Percentiles rank a stretch among this genome's conserved stretches.
Conservation (phyloP, 2,329 filamentous ascomycete genomes). For the Emydomyces testavorans region DNA sequence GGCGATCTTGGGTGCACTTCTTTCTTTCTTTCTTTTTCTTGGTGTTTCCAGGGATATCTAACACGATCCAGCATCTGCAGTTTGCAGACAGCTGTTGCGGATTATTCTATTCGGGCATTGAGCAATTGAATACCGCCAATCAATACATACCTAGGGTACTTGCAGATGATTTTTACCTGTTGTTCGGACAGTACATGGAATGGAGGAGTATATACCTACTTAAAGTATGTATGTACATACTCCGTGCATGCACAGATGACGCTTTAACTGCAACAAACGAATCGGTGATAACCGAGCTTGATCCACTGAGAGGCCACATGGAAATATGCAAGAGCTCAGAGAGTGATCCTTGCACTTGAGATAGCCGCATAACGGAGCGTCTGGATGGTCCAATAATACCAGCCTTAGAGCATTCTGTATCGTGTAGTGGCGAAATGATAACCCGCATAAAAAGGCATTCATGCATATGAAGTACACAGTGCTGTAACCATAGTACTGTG, state of each 20-base stretch:
- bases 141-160: too few species aligned
- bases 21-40: neutral
- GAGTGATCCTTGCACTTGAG: too few species aligned
- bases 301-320: constrained; percentile 1
- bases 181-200: too few species aligned
- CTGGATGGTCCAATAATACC: neutral
- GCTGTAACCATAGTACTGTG: too few species aligned
- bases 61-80: too few species aligned
- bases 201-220: neutral
- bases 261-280: neutral
- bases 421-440: neutral
- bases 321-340: neutral
- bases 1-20: neutral
- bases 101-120: too few species aligned
- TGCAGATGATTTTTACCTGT: too few species aligned
- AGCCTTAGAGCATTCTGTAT: neutral
- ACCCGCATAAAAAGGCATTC: neutral
- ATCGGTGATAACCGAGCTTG: neutral
- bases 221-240: neutral
- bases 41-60: too few species aligned
- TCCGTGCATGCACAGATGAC: neutral
- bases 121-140: too few species aligned
- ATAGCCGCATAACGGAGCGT: neutral
- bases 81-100: too few species aligned
- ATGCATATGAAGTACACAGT: too few species aligned